Conservation (phyloP, 2,329 filamentous ascomycete species). For the Aspergillus aculeatus region DNA sequence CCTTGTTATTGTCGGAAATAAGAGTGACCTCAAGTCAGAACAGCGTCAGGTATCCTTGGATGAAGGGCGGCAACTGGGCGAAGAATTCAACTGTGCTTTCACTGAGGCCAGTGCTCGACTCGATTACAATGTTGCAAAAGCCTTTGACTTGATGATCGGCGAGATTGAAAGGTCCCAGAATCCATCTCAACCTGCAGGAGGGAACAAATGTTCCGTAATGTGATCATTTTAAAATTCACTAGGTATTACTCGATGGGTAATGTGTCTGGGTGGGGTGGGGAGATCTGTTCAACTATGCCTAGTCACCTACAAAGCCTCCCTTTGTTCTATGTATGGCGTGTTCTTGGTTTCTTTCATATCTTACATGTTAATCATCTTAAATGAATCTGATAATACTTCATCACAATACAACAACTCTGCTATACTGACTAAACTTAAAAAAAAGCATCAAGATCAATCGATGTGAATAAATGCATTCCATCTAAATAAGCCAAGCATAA, state of each 20-base stretch:
- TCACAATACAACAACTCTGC: neutral
- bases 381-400: neutral
- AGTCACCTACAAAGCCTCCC: neutral
- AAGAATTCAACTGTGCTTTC: slow-evolving; percentile 88
- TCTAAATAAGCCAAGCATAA: too few species aligned
- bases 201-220: slow-evolving; percentile 84
- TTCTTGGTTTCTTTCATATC: neutral
- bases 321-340: neutral
- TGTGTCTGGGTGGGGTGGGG: neutral
- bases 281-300: neutral
- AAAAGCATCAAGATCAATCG: too few species aligned
- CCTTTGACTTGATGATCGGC: slow-evolving; percentile 89
- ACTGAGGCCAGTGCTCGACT: slow-evolving; percentile 93
- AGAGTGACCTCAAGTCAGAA: slow-evolving; percentile 88
- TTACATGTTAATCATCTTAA: neutral
- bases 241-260: neutral
- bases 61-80: slow-evolving; percentile 78
- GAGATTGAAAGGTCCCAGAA: slow-evolving; percentile 95
- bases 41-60: slow-evolving; percentile 87
- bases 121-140: slow-evolving; percentile 88
- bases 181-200: slow-evolving; percentile 76
- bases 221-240: slow-evolving; percentile 48
- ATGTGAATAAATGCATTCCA: too few species aligned
- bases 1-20: slow-evolving; percentile 94
- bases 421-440: neutral